Percentiles rank a stretch among this genome's conserved stretches.
Conservation (phyloP, 768 basidiomycete species). For the Cystofilobasidium ferigula region DNA sequence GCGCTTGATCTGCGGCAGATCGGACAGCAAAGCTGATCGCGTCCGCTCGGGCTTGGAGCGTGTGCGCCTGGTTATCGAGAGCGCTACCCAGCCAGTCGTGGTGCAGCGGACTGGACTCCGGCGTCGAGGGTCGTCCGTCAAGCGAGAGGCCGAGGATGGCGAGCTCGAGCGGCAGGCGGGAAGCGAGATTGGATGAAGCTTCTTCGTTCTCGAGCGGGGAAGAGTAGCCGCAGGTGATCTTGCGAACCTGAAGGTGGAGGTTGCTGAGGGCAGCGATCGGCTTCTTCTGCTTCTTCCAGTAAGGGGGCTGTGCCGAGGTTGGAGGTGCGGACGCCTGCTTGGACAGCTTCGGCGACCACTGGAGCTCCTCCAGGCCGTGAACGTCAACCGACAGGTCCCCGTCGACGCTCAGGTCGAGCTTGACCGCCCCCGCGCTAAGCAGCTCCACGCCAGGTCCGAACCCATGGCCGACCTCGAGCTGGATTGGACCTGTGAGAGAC, state of each 20-base stretch:
- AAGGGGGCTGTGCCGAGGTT: not conserved
- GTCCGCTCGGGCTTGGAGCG: not conserved
- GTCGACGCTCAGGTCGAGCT: not conserved
- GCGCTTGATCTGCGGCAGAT: not conserved
- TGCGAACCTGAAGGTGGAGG: not conserved
- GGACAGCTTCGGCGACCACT: not conserved
- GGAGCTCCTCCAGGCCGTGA: not conserved
- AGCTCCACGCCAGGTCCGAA: not conserved
- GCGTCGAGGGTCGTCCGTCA: not conserved
- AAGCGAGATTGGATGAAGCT: not conserved
- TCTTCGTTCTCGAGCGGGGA: not conserved
- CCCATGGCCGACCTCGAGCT: conserved; percentile 6
- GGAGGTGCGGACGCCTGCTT: not conserved
- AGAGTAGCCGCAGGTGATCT: not conserved
- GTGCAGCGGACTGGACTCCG: not conserved
- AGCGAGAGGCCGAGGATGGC: conserved; percentile 2
- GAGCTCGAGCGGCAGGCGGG: not conserved
- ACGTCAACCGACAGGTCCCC: not conserved
- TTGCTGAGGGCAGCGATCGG: not conserved
- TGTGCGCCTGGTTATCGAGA: not conserved
- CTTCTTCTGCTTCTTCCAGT: not conserved
- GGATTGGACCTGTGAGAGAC: conserved; percentile 9
- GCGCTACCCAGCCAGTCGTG: conserved; percentile 11
- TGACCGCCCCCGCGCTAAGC: not conserved
- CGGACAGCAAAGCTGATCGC: not conserved